Conservation (phyloP, 1,284 basidiomycete genomes). For the Ganoderma boninense region DNA sequence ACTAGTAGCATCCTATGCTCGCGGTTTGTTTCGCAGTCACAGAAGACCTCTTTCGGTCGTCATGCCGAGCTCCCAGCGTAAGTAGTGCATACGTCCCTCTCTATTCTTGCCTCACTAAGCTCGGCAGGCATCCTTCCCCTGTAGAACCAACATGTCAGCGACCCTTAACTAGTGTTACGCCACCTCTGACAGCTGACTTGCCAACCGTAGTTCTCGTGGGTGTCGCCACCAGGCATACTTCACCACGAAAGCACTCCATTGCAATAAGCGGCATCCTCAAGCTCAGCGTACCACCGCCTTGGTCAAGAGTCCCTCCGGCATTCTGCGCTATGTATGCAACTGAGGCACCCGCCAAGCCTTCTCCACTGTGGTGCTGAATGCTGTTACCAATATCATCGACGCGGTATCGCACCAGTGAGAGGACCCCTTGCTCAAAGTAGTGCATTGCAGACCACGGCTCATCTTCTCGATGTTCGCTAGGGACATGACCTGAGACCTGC, state of each 20-base stretch:
- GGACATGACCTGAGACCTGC: not conserved
- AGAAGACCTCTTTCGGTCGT: not conserved
- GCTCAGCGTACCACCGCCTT: not conserved
- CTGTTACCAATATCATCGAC: not conserved
- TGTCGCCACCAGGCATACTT: not conserved
- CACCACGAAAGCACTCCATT: not conserved
- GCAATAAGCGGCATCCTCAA: not conserved
- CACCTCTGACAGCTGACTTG: not conserved
- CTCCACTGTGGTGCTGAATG: not conserved
- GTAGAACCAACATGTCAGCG: not conserved
- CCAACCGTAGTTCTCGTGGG: conserved; percentile 3
- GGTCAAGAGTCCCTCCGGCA: not conserved
- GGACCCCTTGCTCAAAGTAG: not conserved
- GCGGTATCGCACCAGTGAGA: not conserved
- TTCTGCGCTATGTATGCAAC: not conserved
- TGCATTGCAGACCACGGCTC: not conserved
- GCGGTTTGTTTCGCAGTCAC: not conserved
- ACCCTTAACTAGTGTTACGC: not conserved
- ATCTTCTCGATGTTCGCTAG: not conserved
- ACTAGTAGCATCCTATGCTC: not conserved
- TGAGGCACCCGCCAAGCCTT: not conserved
- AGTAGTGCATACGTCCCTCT: not conserved
- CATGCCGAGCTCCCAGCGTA: not conserved
- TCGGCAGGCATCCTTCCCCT: not conserved
- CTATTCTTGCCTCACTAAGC: not conserved